Evolutionary conservation across 169 alveolate species (phyloP).

Genomic region (Plasmodium fragile): DNA sequence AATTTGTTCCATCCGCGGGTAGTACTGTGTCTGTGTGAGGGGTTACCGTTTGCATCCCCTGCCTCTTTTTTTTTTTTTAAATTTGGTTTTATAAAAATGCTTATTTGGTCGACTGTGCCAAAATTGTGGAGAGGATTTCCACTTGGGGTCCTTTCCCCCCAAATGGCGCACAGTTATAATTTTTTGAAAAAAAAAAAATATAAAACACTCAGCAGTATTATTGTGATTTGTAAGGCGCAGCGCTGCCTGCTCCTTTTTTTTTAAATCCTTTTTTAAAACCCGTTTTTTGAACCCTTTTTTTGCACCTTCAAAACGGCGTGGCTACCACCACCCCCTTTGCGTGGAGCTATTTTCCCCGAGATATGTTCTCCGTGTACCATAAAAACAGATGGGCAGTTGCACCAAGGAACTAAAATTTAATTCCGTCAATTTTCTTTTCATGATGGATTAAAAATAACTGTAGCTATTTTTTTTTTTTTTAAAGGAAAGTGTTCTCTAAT

Average conservation of each 20-base stretch:
- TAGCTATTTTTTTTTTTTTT: background rate
- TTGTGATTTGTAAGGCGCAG: background rate
- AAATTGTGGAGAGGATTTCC: background rate
- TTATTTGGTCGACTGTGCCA: background rate
- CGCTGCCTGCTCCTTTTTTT: background rate
- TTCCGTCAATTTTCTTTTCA: background rate
- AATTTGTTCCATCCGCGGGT: background rate
- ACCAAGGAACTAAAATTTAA: background rate
- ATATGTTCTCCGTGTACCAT: background rate
- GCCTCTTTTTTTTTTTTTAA: background rate
- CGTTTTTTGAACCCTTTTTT: background rate
- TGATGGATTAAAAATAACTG: background rate
- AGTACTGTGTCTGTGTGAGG: background rate
- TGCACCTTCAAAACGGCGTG: background rate
- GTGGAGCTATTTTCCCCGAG: background rate
- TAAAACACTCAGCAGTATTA: background rate
- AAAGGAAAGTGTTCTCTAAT: background rate
- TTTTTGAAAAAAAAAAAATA: background rate
- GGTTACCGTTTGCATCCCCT: background rate
- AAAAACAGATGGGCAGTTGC: background rate
- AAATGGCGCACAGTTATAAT: background rate
- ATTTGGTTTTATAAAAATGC: background rate
- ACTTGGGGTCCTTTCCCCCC: background rate
- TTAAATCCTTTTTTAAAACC: background rate
- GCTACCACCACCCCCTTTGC: background rate